Evolutionary conservation across 139 green algal genomes (phyloP).

Genomic region (Desmodesmus armatus): DNA sequence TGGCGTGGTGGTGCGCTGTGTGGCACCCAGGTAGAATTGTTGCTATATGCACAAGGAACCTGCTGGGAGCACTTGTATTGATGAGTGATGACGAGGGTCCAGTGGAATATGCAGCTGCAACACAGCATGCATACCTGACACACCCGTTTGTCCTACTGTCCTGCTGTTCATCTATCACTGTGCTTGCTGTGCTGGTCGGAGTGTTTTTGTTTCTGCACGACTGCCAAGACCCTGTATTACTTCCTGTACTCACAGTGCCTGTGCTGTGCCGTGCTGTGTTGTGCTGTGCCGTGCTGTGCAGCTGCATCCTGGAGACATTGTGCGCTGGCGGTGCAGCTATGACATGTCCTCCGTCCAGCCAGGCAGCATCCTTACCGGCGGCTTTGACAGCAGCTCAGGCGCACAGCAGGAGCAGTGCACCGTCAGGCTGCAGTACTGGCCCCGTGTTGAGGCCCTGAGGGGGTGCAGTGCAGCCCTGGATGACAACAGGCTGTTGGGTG

Average conservation of each 20-base stretch:
- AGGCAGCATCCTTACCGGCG: not conserved
- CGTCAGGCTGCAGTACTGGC: constrained; percentile 44
- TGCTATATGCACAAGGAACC: too few relatives aligned
- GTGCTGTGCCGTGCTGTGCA: not conserved
- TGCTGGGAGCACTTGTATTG: not conserved
- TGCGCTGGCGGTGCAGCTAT: constrained; percentile 33
- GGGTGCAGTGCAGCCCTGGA: constrained; percentile 1
- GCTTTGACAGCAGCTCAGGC: not conserved
- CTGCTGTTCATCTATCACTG: too few relatives aligned
- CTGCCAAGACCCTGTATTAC: not conserved
- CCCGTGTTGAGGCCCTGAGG: not conserved
- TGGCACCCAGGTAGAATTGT: too few relatives aligned
- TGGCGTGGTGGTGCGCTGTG: too few relatives aligned
- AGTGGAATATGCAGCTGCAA: not conserved
- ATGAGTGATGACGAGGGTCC: not conserved
- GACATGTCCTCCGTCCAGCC: not conserved
- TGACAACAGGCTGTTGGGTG: not conserved
- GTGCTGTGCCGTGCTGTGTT: not conserved
- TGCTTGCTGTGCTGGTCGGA: not conserved
- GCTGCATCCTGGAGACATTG: constrained; percentile 13
- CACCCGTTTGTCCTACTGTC: too few relatives aligned
- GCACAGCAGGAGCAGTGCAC: constrained; percentile 31
- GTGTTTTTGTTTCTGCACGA: not conserved
- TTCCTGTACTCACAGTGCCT: not conserved
- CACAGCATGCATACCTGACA: too few relatives aligned